Conservation (phyloP, 306 rosid genomes). For the Crotalaria pallida region DNA sequence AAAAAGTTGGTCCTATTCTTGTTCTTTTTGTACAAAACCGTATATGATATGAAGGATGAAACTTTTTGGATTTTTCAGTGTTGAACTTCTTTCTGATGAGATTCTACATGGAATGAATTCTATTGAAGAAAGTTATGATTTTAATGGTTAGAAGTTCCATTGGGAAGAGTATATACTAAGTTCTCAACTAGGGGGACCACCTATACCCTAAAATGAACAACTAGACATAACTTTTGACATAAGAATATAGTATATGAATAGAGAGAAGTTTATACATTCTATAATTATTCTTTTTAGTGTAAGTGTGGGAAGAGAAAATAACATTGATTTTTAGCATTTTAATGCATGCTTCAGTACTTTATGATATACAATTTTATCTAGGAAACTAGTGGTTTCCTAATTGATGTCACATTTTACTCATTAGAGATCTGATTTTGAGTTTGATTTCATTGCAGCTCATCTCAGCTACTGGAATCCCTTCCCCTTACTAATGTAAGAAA, state of each 20-base stretch:
- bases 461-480: conserved; percentile 87
- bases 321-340: conserved; percentile 13
- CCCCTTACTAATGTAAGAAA: conserved; percentile 84
- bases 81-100: conserved; percentile 35
- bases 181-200: conserved; percentile 36
- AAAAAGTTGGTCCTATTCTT: conserved; percentile 23
- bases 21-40: conserved; percentile 39
- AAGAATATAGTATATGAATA: conserved; percentile 28
- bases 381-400: conserved; percentile 7
- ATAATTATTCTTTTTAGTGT: conserved; percentile 13
- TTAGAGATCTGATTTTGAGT: conserved; percentile 28
- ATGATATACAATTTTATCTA: not conserved
- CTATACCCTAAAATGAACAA: conserved; percentile 27
- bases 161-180: conserved; percentile 38
- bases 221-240: conserved; percentile 24
- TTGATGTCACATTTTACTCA: conserved; percentile 4
- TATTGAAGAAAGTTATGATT: conserved; percentile 30
- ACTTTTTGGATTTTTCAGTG: conserved; percentile 28
- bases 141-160: conserved; percentile 21
- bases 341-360: conserved; percentile 19
- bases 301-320: not conserved
- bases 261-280: conserved; percentile 1
- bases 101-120: conserved; percentile 49
- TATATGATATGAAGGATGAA: conserved; percentile 20
- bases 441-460: conserved; percentile 66